phyloP scores from a whole-genome alignment of 2,329 filamentous ascomycete genomes.

The Venturia aucupariae region DNA sequence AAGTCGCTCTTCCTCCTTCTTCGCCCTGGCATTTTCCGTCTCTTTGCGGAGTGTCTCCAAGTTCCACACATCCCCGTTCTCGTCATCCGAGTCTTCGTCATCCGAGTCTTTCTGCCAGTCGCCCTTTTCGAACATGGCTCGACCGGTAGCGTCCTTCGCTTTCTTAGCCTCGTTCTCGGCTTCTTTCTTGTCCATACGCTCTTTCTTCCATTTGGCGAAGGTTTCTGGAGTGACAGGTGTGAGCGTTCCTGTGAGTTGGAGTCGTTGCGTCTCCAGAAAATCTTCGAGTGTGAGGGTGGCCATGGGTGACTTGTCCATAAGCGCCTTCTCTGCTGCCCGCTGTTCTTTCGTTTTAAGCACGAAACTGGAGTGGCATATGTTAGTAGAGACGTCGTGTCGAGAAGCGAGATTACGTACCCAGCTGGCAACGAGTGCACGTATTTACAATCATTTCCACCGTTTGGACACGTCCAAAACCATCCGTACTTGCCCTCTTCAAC shows the following conservation, averaged over 20 bases:
- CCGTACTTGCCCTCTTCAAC: slow-evolving; percentile 98
- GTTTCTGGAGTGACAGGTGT: slow-evolving; percentile 89
- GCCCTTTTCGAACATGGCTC: slow-evolving; percentile 92
- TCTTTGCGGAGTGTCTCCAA: slow-evolving; percentile 73
- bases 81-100: slow-evolving; percentile 53
- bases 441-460: slow-evolving; percentile 96
- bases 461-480: slow-evolving; percentile 98
- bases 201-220: slow-evolving; percentile 96
- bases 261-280: slow-evolving; percentile 90
- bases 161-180: slow-evolving; percentile 84
- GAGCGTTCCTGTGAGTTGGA: slow-evolving; percentile 83
- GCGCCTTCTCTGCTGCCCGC: slow-evolving; percentile 84
- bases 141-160: slow-evolving; percentile 91
- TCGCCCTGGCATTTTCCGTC: slow-evolving; percentile 65
- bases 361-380: slow-evolving; percentile 51
- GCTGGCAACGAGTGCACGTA: slow-evolving; percentile 93
- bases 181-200: slow-evolving; percentile 87
- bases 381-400: background rate
- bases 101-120: slow-evolving; percentile 71
- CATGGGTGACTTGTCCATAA: slow-evolving; percentile 90
- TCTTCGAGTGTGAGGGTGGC: slow-evolving; percentile 94
- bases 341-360: slow-evolving; percentile 97
- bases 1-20: slow-evolving; percentile 68
- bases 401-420: slow-evolving; percentile 53
- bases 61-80: slow-evolving; percentile 60